Base-by-base conservation (phyloP, 2,329 filamentous ascomycete species). In the Fusarium robinianum region DNA sequence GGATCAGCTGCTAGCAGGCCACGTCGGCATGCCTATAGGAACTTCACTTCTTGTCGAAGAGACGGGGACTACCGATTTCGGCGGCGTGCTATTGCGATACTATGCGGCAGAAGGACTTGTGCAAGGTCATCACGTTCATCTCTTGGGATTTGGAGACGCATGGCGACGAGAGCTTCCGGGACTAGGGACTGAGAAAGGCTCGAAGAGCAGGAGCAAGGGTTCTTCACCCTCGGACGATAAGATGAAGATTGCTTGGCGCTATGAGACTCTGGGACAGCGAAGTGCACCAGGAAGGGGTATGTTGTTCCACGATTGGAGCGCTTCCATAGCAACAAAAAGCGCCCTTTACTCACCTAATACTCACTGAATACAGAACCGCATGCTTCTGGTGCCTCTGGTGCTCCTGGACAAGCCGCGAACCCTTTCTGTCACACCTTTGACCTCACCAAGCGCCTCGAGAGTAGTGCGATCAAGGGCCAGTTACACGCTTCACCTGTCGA, bases 221-320 rank as follows among this genome's bases (percentile, higher is more conserved):
- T 72, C 75, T 25, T 41, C 63, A 11, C 55, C 65, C 3, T 61
- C 69, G 3, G 76, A 77, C 10, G 87, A 92, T 51, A 91, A 85
- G 68, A 97, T 99, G 94, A 97, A 96, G 73, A 99, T 99, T 73
- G 94, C 94, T 4, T 99, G 94, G 94, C 80, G 94, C 67, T 99
- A 99, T 71, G 91, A 97, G 68, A 80, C 83, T 22, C 69, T 97
- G 39, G 87, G 87, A 11, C 85, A 69, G 41, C 57, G 87, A 54
- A 84, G 84, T 58, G 83, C 83, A 27, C 77, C 75, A 46, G 70
- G 76, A 38, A 78, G 82, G 84, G 83, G 85, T 87, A 75, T 69
- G 79, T 63, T 16, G n/a, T n/a, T 22, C 5, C 38, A 15, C 5
- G 3, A 17, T 5, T 3, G 22, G 7, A 10, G 10, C 11, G 14